Evolutionary conservation across 140 eudicot species (phyloP).

Genomic region (Senecio squalidus): DNA sequence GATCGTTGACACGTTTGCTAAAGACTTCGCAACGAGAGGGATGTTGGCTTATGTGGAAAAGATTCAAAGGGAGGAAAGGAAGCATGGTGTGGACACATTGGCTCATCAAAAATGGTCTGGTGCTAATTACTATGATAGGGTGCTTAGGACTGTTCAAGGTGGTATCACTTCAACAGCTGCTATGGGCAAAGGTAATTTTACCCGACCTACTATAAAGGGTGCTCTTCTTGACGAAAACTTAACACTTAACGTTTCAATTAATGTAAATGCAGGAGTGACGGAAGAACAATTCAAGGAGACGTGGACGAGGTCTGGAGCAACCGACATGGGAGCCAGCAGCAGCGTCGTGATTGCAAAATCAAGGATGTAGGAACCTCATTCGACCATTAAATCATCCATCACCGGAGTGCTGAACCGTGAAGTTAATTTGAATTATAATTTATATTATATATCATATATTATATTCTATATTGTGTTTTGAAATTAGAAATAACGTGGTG

Average conservation of each 20-base stretch:
- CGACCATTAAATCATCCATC: neutral
- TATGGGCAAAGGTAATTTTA: constrained; percentile 80
- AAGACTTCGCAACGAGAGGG: constrained; percentile 67
- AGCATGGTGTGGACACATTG: constrained; percentile 69
- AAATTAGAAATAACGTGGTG: neutral
- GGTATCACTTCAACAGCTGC: constrained; percentile 97
- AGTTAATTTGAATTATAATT: neutral
- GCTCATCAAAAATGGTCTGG: constrained; percentile 98
- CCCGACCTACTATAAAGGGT: too few species aligned
- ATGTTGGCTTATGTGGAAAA: constrained; percentile 92
- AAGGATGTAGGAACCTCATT: constrained; percentile 54
- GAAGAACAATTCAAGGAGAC: constrained; percentile 80
- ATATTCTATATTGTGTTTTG: neutral
- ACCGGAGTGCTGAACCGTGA: neutral
- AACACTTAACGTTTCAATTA: too few species aligned
- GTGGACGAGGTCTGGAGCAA: constrained; percentile 73
- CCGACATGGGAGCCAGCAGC: constrained; percentile 46
- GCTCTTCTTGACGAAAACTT: too few species aligned
- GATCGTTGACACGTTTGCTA: constrained; percentile 64
- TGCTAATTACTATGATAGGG: constrained; percentile 83
- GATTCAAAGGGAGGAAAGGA: constrained; percentile 85
- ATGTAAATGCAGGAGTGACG: constrained; percentile 61
- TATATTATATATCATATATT: too few species aligned
- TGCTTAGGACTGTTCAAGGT: constrained; percentile 91
- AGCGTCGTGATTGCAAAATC: constrained; percentile 65